Evolutionary conservation across 1,284 basidiomycete genomes (phyloP), one percentile per base, ranked within the genome.

Genomic region (Ustilago crameri): DNA sequence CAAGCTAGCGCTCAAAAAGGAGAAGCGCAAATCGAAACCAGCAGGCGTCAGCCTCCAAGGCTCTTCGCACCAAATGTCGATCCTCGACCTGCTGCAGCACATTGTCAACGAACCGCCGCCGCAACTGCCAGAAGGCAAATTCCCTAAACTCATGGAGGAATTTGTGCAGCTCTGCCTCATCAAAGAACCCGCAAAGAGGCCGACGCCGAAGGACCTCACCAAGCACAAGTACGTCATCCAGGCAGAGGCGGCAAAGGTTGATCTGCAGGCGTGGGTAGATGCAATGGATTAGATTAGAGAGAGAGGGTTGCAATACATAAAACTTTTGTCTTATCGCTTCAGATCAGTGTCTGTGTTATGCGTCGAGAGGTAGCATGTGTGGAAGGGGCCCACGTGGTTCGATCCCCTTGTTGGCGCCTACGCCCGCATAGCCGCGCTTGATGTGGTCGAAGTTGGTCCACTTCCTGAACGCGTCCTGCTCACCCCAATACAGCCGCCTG

Each of bases 81-180:
- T 98, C 80, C 87, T 98, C 45, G 95, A 98, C 85, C 85, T 98
- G 35, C 87, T 98, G 79, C 95, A 98, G 80, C 93, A 97, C 80
- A 98, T 98, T 78, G 96, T 98, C 61, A 94, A 95, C 48, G 81
- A 83, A 57, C 80, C 78, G 12, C 73, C 80, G 32, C 80, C 80
- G 9, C 74, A 80, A 52, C 76, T 78, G 17, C 62, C 73, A 3
- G 74, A 70, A 27, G 63, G 63, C 32, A 51, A 58, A 10, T 83
- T 82, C 54, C 65, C 78, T 10, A 50, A 51, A 35, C 45, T 43
- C n/a, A 76, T 83, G 74, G 62, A 72, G 23, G 64, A 73, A 32
- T 83, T 82, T 60, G 70, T 82, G 44, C 65, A 79, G 38, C 41
- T 66, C 5, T 83, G 81, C 42, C 62, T 83, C 45, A 51, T 71